Conservation (phyloP, 2,329 filamentous ascomycete genomes). For the Cordyceps militaris region DNA sequence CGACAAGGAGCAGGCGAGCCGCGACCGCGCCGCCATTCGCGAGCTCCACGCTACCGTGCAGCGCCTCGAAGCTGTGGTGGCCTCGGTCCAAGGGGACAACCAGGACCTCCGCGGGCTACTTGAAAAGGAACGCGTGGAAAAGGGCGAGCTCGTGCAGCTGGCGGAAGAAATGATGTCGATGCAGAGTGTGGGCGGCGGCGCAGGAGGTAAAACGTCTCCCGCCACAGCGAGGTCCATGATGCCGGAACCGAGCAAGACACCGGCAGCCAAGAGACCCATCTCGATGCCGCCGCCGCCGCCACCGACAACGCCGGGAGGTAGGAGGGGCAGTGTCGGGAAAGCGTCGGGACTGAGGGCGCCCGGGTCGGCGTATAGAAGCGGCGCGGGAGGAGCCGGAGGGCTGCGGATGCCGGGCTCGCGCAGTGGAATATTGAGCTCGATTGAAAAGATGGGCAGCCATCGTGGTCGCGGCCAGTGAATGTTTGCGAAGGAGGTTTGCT, state of each 20-base stretch:
- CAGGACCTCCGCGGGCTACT: slow-evolving; percentile 57
- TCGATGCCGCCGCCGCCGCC: not conserved
- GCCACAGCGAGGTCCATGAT: no score
- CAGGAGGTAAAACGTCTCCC: not conserved
- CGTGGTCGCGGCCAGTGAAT: slow-evolving; percentile 31
- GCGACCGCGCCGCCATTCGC: slow-evolving; percentile 59
- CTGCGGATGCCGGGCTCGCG: slow-evolving; percentile 27
- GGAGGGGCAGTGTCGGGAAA: slow-evolving; percentile 48
- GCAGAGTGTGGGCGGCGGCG: slow-evolving; percentile 22
- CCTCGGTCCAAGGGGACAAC: slow-evolving; percentile 63
- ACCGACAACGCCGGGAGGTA: slow-evolving; percentile 29
- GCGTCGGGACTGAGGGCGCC: slow-evolving; percentile 57
- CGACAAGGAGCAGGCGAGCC: slow-evolving; percentile 50
- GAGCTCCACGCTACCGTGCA: slow-evolving; percentile 68
- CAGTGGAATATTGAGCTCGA: slow-evolving; percentile 74
- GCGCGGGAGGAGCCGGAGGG: slow-evolving; percentile 34
- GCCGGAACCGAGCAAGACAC: slow-evolving; percentile 17
- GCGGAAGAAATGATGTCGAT: slow-evolving; percentile 80
- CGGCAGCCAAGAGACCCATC: slow-evolving; percentile 15
- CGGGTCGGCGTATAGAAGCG: slow-evolving; percentile 36
- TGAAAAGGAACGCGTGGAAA: slow-evolving; percentile 71
- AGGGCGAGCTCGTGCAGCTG: slow-evolving; percentile 72
- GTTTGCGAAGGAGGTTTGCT: not conserved
- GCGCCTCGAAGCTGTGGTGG: slow-evolving; percentile 66
- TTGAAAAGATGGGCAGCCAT: slow-evolving; percentile 77